phyloP scores from a whole-genome alignment of 139 green algal species.

The Mychonastes homosphaera region DNA sequence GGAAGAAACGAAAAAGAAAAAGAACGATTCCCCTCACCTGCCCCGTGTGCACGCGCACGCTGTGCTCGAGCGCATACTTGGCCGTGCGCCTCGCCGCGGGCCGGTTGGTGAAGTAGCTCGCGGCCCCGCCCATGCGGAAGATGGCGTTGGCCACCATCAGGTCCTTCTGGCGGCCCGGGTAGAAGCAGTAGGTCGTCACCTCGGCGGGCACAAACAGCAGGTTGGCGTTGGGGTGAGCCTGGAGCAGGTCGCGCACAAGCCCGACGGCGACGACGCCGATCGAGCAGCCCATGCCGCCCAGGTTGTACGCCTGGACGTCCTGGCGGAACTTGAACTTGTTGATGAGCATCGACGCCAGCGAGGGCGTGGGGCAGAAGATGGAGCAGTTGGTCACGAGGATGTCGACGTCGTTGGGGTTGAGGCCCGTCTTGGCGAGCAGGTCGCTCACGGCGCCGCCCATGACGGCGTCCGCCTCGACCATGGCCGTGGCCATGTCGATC shows the following conservation, averaged over 20 bases:
- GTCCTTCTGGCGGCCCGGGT: slow-evolving; percentile 36
- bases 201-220: slow-evolving; percentile 26
- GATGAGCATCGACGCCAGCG: slow-evolving; percentile 49
- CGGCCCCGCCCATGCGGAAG: slow-evolving; percentile 39
- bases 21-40: slow-evolving; percentile 26
- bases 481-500: slow-evolving; percentile 2
- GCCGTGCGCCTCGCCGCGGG: slow-evolving; percentile 23
- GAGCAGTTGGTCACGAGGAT: slow-evolving; percentile 54
- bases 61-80: slow-evolving; percentile 64
- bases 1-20: too few relatives aligned
- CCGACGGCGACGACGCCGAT: slow-evolving; percentile 48
- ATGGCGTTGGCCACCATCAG: slow-evolving; percentile 48
- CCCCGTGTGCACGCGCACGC: slow-evolving; percentile 57
- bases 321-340: slow-evolving; percentile 56
- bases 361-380: slow-evolving; percentile 51
- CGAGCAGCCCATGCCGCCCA: slow-evolving; percentile 50
- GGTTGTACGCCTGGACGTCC: slow-evolving; percentile 41
- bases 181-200: slow-evolving; percentile 34
- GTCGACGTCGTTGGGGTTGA: slow-evolving; percentile 31
- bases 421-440: slow-evolving; percentile 18
- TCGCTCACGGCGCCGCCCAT: slow-evolving; percentile 13
- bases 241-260: slow-evolving; percentile 39
- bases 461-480: slow-evolving; percentile 13
- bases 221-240: slow-evolving; percentile 30
- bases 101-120: slow-evolving; percentile 60